Conservation (phyloP, 495 filamentous ascomycete species). For the Hypoxylon perforatum region DNA sequence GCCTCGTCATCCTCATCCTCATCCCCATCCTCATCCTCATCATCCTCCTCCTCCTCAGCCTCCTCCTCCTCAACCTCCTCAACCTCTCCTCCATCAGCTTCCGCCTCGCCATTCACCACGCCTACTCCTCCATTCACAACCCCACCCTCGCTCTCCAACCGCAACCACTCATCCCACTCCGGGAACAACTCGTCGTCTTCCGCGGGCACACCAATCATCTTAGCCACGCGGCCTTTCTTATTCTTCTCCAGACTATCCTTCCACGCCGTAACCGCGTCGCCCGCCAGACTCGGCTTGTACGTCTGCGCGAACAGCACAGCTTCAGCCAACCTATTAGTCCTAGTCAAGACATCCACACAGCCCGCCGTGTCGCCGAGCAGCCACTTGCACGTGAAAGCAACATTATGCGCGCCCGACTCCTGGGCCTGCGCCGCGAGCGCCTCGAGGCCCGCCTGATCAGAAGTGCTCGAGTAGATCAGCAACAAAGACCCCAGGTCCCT, state of each 20-base stretch:
- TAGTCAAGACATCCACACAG: conserved; percentile 81
- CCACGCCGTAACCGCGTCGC: conserved; percentile 77
- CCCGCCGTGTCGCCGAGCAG: conserved; percentile 82
- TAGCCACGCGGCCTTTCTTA: conserved; percentile 84
- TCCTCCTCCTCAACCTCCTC: conserved; percentile 40
- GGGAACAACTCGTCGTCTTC: conserved; percentile 95
- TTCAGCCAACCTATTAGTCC: conserved; percentile 82
- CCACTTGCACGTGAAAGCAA: conserved; percentile 93
- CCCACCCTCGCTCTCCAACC: conserved; percentile 76
- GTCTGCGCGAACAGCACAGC: conserved; percentile 93
- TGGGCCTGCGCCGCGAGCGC: conserved; percentile 79
- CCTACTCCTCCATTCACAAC: conserved; percentile 51
- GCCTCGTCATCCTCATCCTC: no score
- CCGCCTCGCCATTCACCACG: conserved; percentile 59
- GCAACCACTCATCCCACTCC: conserved; percentile 91
- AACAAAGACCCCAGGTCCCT: conserved; percentile 91
- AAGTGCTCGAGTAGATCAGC: conserved; percentile 84
- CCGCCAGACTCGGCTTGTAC: conserved; percentile 84
- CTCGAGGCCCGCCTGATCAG: conserved; percentile 76
- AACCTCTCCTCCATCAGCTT: conserved; percentile 38
- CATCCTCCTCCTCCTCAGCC: conserved; percentile 19
- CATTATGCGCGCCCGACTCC: conserved; percentile 83
- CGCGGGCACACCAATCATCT: conserved; percentile 83
- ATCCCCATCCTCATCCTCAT: conserved; percentile 4
- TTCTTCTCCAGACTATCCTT: conserved; percentile 80